Base-by-base conservation (phyloP, 345 rosid species). In the Linum lewisii region DNA sequence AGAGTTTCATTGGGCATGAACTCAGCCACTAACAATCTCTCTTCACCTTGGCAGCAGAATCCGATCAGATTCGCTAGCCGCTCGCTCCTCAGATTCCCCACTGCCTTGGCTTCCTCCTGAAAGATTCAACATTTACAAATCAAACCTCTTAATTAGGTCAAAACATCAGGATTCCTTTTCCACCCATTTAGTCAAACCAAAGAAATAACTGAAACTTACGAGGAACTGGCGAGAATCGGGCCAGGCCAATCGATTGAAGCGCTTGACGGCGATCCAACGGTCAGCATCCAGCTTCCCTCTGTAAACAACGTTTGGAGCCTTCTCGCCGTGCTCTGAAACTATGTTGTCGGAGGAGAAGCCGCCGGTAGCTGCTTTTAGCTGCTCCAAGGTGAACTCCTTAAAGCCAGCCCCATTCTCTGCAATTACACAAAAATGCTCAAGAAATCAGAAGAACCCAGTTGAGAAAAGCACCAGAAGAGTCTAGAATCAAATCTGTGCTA, bases 141-240 rank as follows among this genome's bases (percentile, higher is more conserved):
- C 21, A n/a, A n/a, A n/a, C n/a, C n/a, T n/a, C 54, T 5, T 18
- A 9, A 51, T 21, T 18, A 19, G 4, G 25, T 52, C 56, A 24
- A 52, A 52, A 5, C 7, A 20, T 8, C 1, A 29, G 7, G 34
- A 29, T 29, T 29, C 34, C 34, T 29, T 29, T 8, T 29, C 34
- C 1, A 29, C 34, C 34, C 47, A 42, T 42, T 42, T 42, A 42
- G 47, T 11, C 47, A 42, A 42, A 42, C 15, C 47, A 42, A 42
- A 42, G 56, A 21, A 52, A 20, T 9, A 21, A 4, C 14, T 3
- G 56, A 21, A 24, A 20, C 7, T 50, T 50, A 52, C 56, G 25
- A 52, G 56, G 56, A 52, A 52, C 25, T 52, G 56, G 56, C 56
- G 56, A 19, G 56, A 24, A 52, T 52, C 56, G 8, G 56, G 56